These are phyloP conservation scores for Trametes gibbosa DNA, from an alignment of 768 basidiomycete genomes.

Conservation along the genomic window DNA sequence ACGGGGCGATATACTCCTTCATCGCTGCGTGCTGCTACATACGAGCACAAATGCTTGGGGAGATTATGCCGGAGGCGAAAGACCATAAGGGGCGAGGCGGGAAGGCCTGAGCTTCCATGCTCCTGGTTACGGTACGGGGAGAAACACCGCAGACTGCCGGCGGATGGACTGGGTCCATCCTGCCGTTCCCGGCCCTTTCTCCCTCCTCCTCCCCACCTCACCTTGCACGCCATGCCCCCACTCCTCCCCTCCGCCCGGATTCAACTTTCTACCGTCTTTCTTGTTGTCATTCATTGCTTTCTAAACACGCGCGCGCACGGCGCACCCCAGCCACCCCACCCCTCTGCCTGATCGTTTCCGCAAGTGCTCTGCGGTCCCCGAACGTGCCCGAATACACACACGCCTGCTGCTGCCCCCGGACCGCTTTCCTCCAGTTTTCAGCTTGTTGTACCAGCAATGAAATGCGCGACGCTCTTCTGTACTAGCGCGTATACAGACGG, in stretches of 20 bases:
- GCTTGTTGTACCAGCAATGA: constrained; percentile 17
- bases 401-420: neutral
- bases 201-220: constrained; percentile 7
- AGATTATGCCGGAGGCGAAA: constrained; percentile 66
- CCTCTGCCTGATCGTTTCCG: neutral
- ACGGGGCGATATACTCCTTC: constrained; percentile 77
- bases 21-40: constrained; percentile 67
- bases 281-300: constrained; percentile 23
- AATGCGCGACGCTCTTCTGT: constrained; percentile 8
- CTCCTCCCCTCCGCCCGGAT: neutral
- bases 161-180: constrained; percentile 26
- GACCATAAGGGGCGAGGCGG: constrained; percentile 57
- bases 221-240: neutral
- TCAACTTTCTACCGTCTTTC: constrained; percentile 10
- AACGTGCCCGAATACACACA: neutral
- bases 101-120: constrained; percentile 44
- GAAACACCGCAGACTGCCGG: constrained; percentile 22
- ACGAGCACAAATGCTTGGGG: constrained; percentile 64
- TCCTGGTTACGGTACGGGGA: constrained; percentile 21
- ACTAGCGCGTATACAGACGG: neutral
- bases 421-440: neutral
- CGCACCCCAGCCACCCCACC: constrained; percentile 4
- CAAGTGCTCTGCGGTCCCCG: neutral
- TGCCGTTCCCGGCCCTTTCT: constrained; percentile 16
- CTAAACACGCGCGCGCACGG: constrained; percentile 20